Percentiles rank a stretch among this genome's conserved stretches.
phyloP scores from a whole-genome alignment of 176 grass and related monocot genomes.

The Saccharum officinarum region DNA sequence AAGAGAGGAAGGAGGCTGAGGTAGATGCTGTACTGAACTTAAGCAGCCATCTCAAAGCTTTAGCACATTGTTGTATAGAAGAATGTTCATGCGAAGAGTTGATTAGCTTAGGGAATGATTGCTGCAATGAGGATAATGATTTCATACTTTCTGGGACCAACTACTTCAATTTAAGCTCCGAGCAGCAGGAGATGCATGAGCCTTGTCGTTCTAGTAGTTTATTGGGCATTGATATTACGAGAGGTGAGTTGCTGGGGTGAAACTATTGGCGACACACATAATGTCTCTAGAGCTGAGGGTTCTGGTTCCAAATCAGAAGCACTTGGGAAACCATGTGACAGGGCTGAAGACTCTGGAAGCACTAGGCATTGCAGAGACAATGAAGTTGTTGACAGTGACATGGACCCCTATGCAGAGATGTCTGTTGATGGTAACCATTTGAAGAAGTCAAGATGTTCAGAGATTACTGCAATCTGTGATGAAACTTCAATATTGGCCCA shows the following conservation, averaged over 20 bases:
- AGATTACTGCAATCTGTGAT: slow-evolving; percentile 47
- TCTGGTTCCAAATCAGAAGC: slow-evolving; percentile 4
- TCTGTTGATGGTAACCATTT: slow-evolving; percentile 6
- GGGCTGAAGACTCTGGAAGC: background rate
- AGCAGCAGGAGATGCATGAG: slow-evolving; percentile 15
- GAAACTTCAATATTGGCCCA: slow-evolving; percentile 54
- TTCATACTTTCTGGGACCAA: slow-evolving; percentile 41
- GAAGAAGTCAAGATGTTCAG: slow-evolving; percentile 14
- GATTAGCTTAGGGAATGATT: slow-evolving; percentile 32
- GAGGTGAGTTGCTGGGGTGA: background rate
- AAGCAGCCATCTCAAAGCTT: slow-evolving; percentile 42
- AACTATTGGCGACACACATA: background rate
- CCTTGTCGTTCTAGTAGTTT: slow-evolving; percentile 25
- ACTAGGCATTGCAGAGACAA: background rate
- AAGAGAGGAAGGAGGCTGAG: slow-evolving; percentile 25
- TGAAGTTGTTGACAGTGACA: slow-evolving; percentile 2
- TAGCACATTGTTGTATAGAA: slow-evolving; percentile 22
- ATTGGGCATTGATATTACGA: background rate
- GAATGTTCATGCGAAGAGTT: slow-evolving; percentile 33
- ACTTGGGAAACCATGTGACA: background rate
- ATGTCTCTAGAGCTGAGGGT: slow-evolving; percentile 8
- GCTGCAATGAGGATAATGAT: slow-evolving; percentile 34
- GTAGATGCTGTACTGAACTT: slow-evolving; percentile 47
- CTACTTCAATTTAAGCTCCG: slow-evolving; percentile 21
- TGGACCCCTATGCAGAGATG: background rate